Percentiles rank a stretch among this genome's conserved stretches.
phyloP scores from a whole-genome alignment of 345 rosid genomes.

The Lepidium aucheri region DNA sequence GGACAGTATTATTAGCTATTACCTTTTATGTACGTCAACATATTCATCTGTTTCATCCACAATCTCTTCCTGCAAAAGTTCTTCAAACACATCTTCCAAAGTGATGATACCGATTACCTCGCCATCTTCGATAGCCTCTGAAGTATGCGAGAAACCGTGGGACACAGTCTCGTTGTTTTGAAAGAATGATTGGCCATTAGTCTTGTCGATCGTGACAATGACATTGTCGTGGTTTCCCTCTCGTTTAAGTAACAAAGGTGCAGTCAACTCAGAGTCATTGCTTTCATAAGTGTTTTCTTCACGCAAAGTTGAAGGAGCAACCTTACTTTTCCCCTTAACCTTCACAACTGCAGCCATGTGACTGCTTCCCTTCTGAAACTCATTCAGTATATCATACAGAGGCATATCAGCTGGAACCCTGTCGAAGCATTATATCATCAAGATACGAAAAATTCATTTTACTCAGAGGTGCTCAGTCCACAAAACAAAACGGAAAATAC shows the following conservation, averaged over 20 bases:
- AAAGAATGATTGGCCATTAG: conserved; percentile 24
- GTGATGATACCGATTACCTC: conserved; percentile 96
- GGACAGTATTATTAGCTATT: neutral
- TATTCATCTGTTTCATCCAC: conserved; percentile 98
- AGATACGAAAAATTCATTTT: neutral
- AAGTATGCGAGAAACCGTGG: conserved; percentile 30
- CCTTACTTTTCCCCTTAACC: conserved; percentile 57
- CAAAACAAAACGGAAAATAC: neutral
- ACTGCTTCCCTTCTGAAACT: conserved; percentile 99
- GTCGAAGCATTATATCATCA: neutral
- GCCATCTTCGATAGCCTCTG: conserved; percentile 86
- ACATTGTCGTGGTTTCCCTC: conserved; percentile 47
- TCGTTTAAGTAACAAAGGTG: conserved; percentile 58
- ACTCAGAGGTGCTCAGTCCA: neutral
- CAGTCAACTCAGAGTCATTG: conserved; percentile 43
- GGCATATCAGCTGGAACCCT: conserved; percentile 99
- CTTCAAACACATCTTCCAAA: conserved; percentile 96
- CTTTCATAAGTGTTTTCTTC: conserved; percentile 42
- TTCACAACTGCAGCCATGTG: conserved; percentile 99
- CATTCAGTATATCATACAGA: conserved; percentile 84
- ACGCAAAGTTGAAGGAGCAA: conserved; percentile 32
- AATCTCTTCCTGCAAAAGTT: conserved; percentile 94
- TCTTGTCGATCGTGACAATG: conserved; percentile 60
- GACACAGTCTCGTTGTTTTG: conserved; percentile 31
- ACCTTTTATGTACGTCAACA: conserved; percentile 98